These are phyloP conservation scores for Phoenix roebelenii DNA, from an alignment of 176 grass and related monocot genomes.

Conservation along the genomic window DNA sequence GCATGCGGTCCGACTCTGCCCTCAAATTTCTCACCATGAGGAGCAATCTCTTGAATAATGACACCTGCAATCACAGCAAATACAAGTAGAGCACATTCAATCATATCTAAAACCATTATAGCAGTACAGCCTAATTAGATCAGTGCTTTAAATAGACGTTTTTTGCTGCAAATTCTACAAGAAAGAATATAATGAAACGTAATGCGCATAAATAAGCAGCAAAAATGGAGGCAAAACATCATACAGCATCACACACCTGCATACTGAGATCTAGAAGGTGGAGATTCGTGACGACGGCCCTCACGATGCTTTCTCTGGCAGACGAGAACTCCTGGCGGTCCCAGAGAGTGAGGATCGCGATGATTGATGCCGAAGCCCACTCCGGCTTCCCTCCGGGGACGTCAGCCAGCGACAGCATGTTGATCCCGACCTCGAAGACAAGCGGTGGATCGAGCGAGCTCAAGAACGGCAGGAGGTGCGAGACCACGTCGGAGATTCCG, in stretches of 20 bases:
- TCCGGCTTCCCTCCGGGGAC: slow-evolving; percentile 94
- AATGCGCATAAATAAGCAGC: not conserved
- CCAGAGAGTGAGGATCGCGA: slow-evolving; percentile 84
- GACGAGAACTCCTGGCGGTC: slow-evolving; percentile 96
- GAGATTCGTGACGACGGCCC: slow-evolving; percentile 91
- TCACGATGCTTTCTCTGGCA: slow-evolving; percentile 85
- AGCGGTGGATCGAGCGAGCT: slow-evolving; percentile 82
- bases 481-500: slow-evolving; percentile 83
- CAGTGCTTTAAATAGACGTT: too few species aligned
- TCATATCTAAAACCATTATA: too few species aligned
- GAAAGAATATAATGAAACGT: too few species aligned
- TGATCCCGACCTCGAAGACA: slow-evolving; percentile 96
- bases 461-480: slow-evolving; percentile 81
- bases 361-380: slow-evolving; percentile 93
- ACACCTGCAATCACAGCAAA: slow-evolving; percentile 48
- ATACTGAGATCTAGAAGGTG: slow-evolving; percentile 95
- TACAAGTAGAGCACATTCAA: slow-evolving; percentile 2
- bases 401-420: slow-evolving; percentile 88
- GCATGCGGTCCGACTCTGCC: slow-evolving; percentile 94
- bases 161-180: too few species aligned
- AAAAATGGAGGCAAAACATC: not conserved
- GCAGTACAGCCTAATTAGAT: too few species aligned
- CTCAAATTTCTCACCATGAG: slow-evolving; percentile 95
- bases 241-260: slow-evolving; percentile 39
- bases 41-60: slow-evolving; percentile 89